Evolutionary conservation across 2,329 filamentous ascomycete species (phyloP).

Genomic region (Diaporthe vaccinii): DNA sequence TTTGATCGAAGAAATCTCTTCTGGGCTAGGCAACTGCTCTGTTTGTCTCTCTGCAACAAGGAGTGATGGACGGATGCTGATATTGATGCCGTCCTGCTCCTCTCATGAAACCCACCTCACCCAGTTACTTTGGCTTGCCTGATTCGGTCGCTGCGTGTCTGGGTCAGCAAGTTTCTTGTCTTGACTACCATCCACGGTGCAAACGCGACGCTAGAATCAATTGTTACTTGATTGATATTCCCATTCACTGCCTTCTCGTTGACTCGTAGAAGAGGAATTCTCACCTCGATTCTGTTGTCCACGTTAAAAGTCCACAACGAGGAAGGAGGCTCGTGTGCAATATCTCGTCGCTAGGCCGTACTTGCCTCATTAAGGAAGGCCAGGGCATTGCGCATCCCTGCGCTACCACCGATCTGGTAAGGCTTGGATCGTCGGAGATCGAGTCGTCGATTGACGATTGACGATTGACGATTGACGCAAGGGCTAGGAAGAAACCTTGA

Average conservation of each 20-base stretch:
- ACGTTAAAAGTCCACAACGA: background rate
- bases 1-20: background rate
- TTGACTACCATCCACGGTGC: background rate
- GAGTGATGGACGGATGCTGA: conserved; percentile 22
- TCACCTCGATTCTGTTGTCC: background rate
- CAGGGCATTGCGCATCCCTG: background rate
- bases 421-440: conserved; percentile 29
- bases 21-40: background rate
- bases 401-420: conserved; percentile 24
- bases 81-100: conserved; percentile 3
- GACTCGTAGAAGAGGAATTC: background rate
- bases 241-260: background rate
- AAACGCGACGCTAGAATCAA: background rate
- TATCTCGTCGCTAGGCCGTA: conserved; percentile 22
- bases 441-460: conserved; percentile 6
- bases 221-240: background rate
- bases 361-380: conserved; percentile 24
- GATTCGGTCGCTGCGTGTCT: background rate
- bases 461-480: conserved; percentile 26
- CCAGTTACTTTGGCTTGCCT: background rate
- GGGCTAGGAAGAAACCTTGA: conserved; percentile 8
- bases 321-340: conserved; percentile 8
- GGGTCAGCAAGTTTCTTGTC: background rate
- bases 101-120: background rate
- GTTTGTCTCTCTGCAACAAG: background rate